Base-by-base conservation (phyloP, 2,329 filamentous ascomycete species). In the Stagonosporopsis cucurbitacearum region DNA sequence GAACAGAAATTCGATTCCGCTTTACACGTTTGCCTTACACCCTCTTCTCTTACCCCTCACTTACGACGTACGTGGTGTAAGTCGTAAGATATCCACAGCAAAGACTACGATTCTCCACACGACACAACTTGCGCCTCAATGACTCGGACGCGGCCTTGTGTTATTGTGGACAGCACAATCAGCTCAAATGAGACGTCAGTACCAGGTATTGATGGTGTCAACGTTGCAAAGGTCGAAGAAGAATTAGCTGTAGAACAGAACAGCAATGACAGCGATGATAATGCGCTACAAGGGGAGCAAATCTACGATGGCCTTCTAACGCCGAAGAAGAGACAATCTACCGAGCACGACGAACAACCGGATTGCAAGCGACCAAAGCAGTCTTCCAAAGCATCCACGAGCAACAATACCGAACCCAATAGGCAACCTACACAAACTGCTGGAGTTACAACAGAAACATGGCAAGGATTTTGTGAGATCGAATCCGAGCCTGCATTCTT, bases 401-500 rank as follows among this genome's bases (percentile, higher is more conserved):
- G 28, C 22, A 41, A 13, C 41, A 9, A 13, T 6, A 20, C 12
- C 22, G 20, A 50, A 9, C 19, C n/a, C 22, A 11, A 17, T 30
- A 3, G 8, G 1, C 6, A 41, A 41, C 9, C 19, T 3, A 58
- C 63, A 33, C 60, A 73, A 33, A 74, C 75, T 9, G 76, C 70
- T 11, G 43, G 46, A 4, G 51, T 72, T 22, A 77, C 81, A 47
- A 81, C 77, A 59, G 62, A 68, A 26, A 73, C 59, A 1, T 92
- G 88, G 86, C 81, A 85, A 45, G 88, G 89, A 22, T 94, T 89
- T 86, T 84, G 88, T 54, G 92, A 97, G 69, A 83, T 98, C 45
- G 92, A 96, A 75, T 96, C 92, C 6, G 92, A 97, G 59, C 93
- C 93, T 7, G 91, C 92, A 76, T 76, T 84, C 66, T 97, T 98